phyloP scores from a whole-genome alignment of 352 stramenopile genomes.

The Elongisporangium prolatum region DNA sequence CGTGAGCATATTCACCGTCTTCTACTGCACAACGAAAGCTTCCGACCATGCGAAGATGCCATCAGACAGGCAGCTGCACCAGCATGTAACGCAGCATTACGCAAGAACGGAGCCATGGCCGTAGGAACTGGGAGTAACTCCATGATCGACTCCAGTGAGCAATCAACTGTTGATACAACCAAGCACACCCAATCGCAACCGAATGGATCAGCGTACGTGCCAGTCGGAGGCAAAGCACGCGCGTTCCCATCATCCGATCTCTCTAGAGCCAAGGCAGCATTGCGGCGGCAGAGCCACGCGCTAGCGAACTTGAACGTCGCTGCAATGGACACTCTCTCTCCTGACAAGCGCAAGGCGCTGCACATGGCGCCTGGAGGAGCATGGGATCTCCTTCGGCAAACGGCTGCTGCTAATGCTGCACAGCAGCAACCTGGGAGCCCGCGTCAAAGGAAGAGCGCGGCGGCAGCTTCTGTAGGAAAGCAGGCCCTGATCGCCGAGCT shows the following conservation, averaged over 20 bases:
- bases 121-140: not conserved
- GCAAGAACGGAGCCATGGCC: not conserved
- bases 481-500: conserved; percentile 46
- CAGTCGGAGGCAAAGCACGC: conserved; percentile 30
- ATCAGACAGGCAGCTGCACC: not conserved
- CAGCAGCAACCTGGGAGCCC: not conserved
- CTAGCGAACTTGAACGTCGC: conserved; percentile 25
- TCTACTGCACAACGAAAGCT: conserved; percentile 9
- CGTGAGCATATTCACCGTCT: conserved; percentile 6
- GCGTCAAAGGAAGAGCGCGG: not conserved
- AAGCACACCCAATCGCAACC: not conserved
- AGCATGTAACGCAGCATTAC: not conserved
- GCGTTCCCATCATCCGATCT: conserved; percentile 23
- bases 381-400: conserved; percentile 15
- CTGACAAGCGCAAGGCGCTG: conserved; percentile 11
- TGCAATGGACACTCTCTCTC: conserved; percentile 3
- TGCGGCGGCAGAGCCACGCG: conserved; percentile 23
- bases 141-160: not conserved
- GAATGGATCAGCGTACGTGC: conserved; percentile 7
- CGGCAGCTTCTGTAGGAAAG: conserved; percentile 14
- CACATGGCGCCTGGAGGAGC: conserved; percentile 13
- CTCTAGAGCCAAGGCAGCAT: conserved; percentile 17
- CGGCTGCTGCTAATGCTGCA: not conserved
- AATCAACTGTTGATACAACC: not conserved
- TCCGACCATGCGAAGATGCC: conserved; percentile 11